Percentiles rank a stretch among this genome's conserved stretches.
Conservation (phyloP, 2,329 filamentous ascomycete species). For the Neofusicoccum kwambonambiense region DNA sequence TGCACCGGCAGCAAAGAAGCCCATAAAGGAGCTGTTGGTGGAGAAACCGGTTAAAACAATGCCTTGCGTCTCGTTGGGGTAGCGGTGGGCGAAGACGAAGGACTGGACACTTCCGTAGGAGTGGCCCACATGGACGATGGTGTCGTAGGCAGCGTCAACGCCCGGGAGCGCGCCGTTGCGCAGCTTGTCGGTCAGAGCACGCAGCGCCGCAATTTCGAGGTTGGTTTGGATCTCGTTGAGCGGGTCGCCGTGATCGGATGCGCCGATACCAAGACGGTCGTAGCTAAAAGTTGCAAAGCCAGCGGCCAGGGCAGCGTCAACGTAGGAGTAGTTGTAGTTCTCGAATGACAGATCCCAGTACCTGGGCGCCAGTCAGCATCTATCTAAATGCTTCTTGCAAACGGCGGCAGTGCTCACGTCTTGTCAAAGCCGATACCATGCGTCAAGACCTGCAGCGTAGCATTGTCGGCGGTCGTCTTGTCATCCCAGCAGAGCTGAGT, state of each 20-base stretch:
- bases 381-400: not conserved
- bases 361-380: conserved; percentile 27
- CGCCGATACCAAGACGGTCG: conserved; percentile 62
- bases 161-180: conserved; percentile 47
- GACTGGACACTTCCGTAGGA: conserved; percentile 62
- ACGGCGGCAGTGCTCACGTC: conserved; percentile 27
- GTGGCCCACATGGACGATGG: conserved; percentile 62
- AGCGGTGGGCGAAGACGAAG: conserved; percentile 53
- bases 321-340: conserved; percentile 63
- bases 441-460: conserved; percentile 48
- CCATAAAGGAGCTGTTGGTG: conserved; percentile 45
- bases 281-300: conserved; percentile 61
- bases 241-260: conserved; percentile 59
- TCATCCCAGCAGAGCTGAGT: conserved; percentile 62
- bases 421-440: conserved; percentile 58
- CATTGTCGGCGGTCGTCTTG: conserved; percentile 31
- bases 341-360: conserved; percentile 64
- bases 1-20: conserved; percentile 45
- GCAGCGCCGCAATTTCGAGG: conserved; percentile 59
- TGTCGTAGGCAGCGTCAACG: conserved; percentile 39
- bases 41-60: conserved; percentile 63
- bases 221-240: conserved; percentile 59
- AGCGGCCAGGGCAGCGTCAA: conserved; percentile 53
- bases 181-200: conserved; percentile 52
- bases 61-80: conserved; percentile 57